A percentile compares a stretch with the other conserved stretches of the same genome.
phyloP scores from a whole-genome alignment of 495 filamentous ascomycete genomes.

The Chaetomidium leptoderma region DNA sequence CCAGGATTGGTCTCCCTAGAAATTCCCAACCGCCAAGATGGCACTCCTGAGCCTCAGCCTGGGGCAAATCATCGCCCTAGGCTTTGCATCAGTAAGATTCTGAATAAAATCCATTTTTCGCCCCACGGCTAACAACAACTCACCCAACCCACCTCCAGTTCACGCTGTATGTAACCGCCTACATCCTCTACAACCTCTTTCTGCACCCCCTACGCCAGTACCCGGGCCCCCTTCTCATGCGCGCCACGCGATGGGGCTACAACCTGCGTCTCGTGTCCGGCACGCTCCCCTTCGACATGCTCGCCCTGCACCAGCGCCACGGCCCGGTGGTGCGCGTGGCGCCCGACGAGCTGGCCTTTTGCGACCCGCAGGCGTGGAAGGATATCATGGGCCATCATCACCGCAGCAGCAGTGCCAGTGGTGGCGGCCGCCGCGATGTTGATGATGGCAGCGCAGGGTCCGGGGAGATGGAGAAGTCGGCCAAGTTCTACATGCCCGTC shows the following conservation, averaged over 20 bases:
- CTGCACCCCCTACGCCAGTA: slow-evolving; percentile 50
- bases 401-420: not conserved
- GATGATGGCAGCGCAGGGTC: slow-evolving; percentile 11
- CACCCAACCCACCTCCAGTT: not conserved
- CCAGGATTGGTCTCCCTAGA: no score
- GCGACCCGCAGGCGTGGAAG: slow-evolving; percentile 48
- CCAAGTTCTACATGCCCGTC: slow-evolving; percentile 31
- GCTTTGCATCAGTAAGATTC: not conserved
- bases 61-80: slow-evolving; percentile 8
- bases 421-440: not conserved
- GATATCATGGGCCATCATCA: slow-evolving; percentile 54
- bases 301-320: slow-evolving; percentile 46
- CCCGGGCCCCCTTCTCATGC: slow-evolving; percentile 48
- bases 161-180: slow-evolving; percentile 10
- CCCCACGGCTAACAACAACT: not conserved
- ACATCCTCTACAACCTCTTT: slow-evolving; percentile 43
- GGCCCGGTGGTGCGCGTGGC: slow-evolving; percentile 53
- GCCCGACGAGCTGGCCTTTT: slow-evolving; percentile 52
- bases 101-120: no score
- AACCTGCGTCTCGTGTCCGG: slow-evolving; percentile 33
- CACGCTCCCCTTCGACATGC: slow-evolving; percentile 41
- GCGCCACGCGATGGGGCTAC: slow-evolving; percentile 36
- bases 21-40: slow-evolving; percentile 5
- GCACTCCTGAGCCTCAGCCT: slow-evolving; percentile 12
- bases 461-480: slow-evolving; percentile 32